A percentile compares a stretch with the other conserved stretches of the same genome.
Evolutionary conservation across 2,329 filamentous ascomycete species (phyloP).

Genomic region (Bipolaris sorokiniana): DNA sequence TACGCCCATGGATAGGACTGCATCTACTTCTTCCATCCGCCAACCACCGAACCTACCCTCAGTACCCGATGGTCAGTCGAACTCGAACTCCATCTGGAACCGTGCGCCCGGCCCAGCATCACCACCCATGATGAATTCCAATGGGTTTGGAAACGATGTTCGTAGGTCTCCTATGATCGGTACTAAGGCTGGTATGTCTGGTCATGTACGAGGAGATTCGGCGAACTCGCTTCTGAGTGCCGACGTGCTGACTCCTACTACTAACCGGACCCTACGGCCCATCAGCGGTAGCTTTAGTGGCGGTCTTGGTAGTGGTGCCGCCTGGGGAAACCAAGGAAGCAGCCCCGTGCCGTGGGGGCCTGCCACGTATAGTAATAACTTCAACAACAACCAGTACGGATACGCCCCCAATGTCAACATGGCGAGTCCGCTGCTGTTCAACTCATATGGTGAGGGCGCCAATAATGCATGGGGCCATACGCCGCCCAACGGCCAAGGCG

Average conservation of each 20-base stretch:
- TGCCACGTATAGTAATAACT: slow-evolving; percentile 28
- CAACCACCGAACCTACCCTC: slow-evolving; percentile 45
- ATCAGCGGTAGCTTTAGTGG: slow-evolving; percentile 35
- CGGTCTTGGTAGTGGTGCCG: slow-evolving; percentile 36
- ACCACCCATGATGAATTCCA: slow-evolving; percentile 30
- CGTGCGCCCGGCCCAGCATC: slow-evolving; percentile 42
- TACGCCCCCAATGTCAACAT: slow-evolving; percentile 36
- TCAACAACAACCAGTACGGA: slow-evolving; percentile 27
- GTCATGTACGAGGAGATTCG: slow-evolving; percentile 54
- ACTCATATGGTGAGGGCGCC: slow-evolving; percentile 43
- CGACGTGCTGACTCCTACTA: slow-evolving; percentile 26
- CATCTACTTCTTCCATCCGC: slow-evolving; percentile 46
- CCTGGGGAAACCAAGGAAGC: slow-evolving; percentile 39
- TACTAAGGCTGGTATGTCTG: slow-evolving; percentile 39
- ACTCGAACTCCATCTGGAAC: slow-evolving; percentile 48
- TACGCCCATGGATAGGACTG: slow-evolving; percentile 43
- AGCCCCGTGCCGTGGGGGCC: slow-evolving; percentile 36
- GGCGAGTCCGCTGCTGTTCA: slow-evolving; percentile 52
- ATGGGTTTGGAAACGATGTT: slow-evolving; percentile 23
- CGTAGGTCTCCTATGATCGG: slow-evolving; percentile 43
- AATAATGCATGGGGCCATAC: slow-evolving; percentile 46
- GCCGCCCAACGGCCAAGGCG: slow-evolving; percentile 47
- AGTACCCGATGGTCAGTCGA: slow-evolving; percentile 46
- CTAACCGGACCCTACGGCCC: slow-evolving; percentile 25
- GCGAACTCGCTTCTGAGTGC: slow-evolving; percentile 50